A percentile compares a stretch with the other conserved stretches of the same genome.
phyloP scores from a whole-genome alignment of 78 protist genomes.

The Dictyostelium firmibasis region DNA sequence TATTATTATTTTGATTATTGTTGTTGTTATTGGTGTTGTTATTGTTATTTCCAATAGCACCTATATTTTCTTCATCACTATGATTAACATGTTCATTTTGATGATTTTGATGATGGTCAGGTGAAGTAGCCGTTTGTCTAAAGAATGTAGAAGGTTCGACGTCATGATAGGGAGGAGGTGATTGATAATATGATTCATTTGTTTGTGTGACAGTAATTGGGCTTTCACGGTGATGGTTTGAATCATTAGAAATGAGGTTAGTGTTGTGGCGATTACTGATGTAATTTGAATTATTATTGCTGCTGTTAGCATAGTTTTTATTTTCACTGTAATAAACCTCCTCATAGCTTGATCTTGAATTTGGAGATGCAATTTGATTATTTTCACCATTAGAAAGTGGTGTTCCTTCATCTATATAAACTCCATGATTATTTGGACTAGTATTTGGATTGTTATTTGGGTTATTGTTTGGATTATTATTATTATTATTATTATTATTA shows the following conservation, averaged over 20 bases:
- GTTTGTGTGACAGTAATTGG: not conserved
- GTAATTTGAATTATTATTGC: not conserved
- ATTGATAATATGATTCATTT: not conserved
- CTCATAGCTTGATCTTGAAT: not conserved
- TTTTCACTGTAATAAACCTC: not conserved
- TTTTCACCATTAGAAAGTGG: not conserved
- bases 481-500: too few relatives aligned
- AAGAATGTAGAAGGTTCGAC: not conserved
- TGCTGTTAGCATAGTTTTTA: too few relatives aligned
- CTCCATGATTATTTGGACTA: not conserved
- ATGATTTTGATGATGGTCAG: not conserved
- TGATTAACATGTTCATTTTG: too few relatives aligned
- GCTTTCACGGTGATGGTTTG: not conserved
- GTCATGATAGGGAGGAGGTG: not conserved
- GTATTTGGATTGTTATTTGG: too few relatives aligned
- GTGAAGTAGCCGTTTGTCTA: not conserved
- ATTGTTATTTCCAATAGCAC: not conserved
- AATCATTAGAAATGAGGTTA: too few relatives aligned
- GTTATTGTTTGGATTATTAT: too few relatives aligned
- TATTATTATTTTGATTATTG: too few relatives aligned
- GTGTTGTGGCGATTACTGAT: not conserved
- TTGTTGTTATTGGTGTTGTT: too few relatives aligned
- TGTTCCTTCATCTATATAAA: not conserved
- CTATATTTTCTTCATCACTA: not conserved
- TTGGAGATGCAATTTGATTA: not conserved